phyloP scores from a whole-genome alignment of 805 yeast species.

The Kodamaea laetipori region DNA sequence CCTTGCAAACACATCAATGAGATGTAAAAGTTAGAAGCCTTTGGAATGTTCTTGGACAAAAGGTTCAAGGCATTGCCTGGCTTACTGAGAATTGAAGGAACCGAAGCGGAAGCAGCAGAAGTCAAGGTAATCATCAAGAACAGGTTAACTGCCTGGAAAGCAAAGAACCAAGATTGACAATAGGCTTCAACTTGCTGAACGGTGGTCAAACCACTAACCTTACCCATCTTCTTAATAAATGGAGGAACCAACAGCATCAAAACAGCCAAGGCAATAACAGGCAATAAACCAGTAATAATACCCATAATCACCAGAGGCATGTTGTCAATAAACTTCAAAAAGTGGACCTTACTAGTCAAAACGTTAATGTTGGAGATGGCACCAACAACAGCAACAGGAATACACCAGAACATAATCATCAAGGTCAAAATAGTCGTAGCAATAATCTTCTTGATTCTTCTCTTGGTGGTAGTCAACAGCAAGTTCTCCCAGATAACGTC shows the following conservation, averaged over 20 bases:
- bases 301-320: slow-evolving; percentile 28
- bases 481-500: slow-evolving; percentile 86
- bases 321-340: slow-evolving; percentile 27
- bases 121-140: slow-evolving; percentile 28
- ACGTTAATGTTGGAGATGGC: slow-evolving; percentile 32
- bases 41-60: slow-evolving; percentile 26
- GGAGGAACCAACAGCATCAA: slow-evolving; percentile 34
- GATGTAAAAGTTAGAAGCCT: slow-evolving; percentile 31
- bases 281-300: slow-evolving; percentile 31
- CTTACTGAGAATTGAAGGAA: slow-evolving; percentile 16
- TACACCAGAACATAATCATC: slow-evolving; percentile 82
- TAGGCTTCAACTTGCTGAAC: slow-evolving; percentile 28
- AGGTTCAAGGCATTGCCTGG: slow-evolving; percentile 21
- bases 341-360: slow-evolving; percentile 26
- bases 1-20: slow-evolving; percentile 29
- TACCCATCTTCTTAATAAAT: slow-evolving; percentile 29
- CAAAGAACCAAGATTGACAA: slow-evolving; percentile 31
- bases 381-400: slow-evolving; percentile 43
- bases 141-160: slow-evolving; percentile 33
- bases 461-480: slow-evolving; percentile 55
- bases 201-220: slow-evolving; percentile 27
- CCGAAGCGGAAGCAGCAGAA: slow-evolving; percentile 35
- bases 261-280: slow-evolving; percentile 29
- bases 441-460: slow-evolving; percentile 55
- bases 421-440: slow-evolving; percentile 67